These are phyloP conservation scores for Trichomonascaceae sp. DNA, from an alignment of 1,139 yeast genomes.

Conservation along the genomic window DNA sequence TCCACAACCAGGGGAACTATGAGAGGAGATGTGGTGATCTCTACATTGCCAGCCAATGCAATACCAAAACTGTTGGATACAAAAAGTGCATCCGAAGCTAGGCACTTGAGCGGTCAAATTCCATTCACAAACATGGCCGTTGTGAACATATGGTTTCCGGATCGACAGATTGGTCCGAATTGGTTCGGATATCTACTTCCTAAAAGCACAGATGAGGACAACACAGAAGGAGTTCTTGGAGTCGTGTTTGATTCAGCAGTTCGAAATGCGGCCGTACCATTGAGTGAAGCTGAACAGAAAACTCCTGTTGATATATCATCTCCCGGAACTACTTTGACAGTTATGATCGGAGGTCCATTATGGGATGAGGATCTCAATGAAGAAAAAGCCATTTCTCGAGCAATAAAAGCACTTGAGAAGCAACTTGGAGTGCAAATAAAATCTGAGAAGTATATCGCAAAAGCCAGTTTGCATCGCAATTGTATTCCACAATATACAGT, in stretches of 20 bases:
- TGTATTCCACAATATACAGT: conserved; percentile 82
- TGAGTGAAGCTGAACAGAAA: not conserved
- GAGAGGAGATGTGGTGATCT: conserved; percentile 24
- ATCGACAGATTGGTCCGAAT: conserved; percentile 28
- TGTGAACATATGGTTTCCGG: conserved; percentile 30
- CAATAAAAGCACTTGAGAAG: conserved; percentile 42
- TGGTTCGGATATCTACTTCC: conserved; percentile 95
- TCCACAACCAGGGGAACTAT: conserved; percentile 12
- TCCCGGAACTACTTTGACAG: conserved; percentile 62
- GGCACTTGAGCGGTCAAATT: conserved; percentile 17
- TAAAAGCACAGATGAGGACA: conserved; percentile 37
- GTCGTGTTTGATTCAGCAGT: conserved; percentile 87
- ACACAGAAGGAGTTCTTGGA: conserved; percentile 66
- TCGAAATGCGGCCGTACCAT: conserved; percentile 30
- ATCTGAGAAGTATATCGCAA: conserved; percentile 31
- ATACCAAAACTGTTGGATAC: conserved; percentile 17
- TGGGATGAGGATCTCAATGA: conserved; percentile 36
- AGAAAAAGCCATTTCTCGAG: conserved; percentile 40
- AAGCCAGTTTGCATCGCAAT: conserved; percentile 36
- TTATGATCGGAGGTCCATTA: conserved; percentile 86
- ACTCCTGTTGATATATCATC: not conserved
- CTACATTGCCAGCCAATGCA: conserved; percentile 26
- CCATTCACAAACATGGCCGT: conserved; percentile 32
- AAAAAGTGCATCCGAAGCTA: conserved; percentile 15
- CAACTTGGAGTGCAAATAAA: conserved; percentile 46